Conservation (phyloP, 805 yeast species). For the Starmerella riodocensis region DNA sequence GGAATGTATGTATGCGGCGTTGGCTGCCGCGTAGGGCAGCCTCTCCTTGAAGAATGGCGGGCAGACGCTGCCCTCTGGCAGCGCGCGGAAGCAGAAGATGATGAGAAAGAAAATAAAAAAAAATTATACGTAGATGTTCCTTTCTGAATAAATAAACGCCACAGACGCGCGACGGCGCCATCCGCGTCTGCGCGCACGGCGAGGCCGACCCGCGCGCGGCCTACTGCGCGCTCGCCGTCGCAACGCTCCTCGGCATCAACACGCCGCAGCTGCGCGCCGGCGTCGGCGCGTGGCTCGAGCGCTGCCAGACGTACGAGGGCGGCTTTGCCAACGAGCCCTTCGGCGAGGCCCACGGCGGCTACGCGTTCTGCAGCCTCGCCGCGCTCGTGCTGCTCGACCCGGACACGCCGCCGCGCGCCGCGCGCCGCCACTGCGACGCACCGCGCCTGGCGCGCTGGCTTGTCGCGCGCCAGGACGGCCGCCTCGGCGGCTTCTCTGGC, state of each 20-base stretch:
- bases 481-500: conserved; percentile 85
- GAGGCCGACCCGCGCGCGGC: conserved; percentile 73
- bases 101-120: too few relatives aligned
- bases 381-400: conserved; percentile 38
- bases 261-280: conserved; percentile 40
- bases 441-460: conserved; percentile 51
- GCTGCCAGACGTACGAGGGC: conserved; percentile 87
- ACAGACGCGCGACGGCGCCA: conserved; percentile 63
- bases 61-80: conserved; percentile 82
- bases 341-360: conserved; percentile 95
- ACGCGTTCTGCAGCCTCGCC: conserved; percentile 79
- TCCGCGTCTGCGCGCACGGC: conserved; percentile 60
- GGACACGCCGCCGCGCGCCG: conserved; percentile 24
- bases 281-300: conserved; percentile 44
- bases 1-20: too few relatives aligned
- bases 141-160: too few relatives aligned
- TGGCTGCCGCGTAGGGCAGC: conserved; percentile 74
- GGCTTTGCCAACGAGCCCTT: conserved; percentile 79
- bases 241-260: conserved; percentile 46
- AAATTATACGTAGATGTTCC: too few relatives aligned
- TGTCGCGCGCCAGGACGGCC: conserved; percentile 41
- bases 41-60: too few relatives aligned
- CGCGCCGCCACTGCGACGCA: conserved; percentile 34
- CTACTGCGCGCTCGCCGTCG: conserved; percentile 71
- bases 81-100: too few relatives aligned